Evolutionary conservation across 352 stramenopile genomes (phyloP), one percentile per base, ranked within the genome.

Genomic region (Phytopythium mirpurense): DNA sequence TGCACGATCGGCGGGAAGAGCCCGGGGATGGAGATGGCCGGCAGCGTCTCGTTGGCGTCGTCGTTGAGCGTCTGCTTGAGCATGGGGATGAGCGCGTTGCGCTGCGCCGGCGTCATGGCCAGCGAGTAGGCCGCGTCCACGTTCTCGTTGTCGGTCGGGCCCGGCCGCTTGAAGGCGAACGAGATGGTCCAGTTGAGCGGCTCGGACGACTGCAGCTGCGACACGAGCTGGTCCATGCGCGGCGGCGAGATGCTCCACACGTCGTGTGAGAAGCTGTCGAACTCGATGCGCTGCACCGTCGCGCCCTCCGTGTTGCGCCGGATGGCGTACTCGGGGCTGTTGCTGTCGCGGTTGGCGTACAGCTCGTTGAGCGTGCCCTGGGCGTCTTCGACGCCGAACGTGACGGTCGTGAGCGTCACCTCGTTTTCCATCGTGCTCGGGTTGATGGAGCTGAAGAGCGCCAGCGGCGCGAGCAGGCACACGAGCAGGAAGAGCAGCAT

Each of bases 391-490:
- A 95, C 74, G 2, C 85, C 85, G 53, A 95, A 86, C 9, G 68
- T 63, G 26, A 91, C 76, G 7, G 74, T 67, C 0, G 79, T 76
- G 10, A 84, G 55, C 27, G 67, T 88, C 32, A 93, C 69, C 4
- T 76, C 68, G 56, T 95, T 95, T 18, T 66, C 36, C 8, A 63
- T 79, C 31, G 85, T 95, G 51, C 79, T 92, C 5, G 85, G 85
- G 54, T 95, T 95, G 23, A 86, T 86, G 15, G 85, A 93, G 49
- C 85, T 93, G 63, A 95, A 95, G 26, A 95, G 70, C 21, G 83
- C 73, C 34, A 95, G 56, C 4, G 85, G 85, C 0, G 74, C 83
- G 5, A 95, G 59, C 29, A 95, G 59, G 65, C 85, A 95, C 2
- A 93, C 42, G 10, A 93, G 51, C 26, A 95, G 51, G 27, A 89